Percentiles rank a stretch among this genome's conserved stretches.
Evolutionary conservation across 257 asterid species (phyloP).

Genomic region (Vinca minor): DNA sequence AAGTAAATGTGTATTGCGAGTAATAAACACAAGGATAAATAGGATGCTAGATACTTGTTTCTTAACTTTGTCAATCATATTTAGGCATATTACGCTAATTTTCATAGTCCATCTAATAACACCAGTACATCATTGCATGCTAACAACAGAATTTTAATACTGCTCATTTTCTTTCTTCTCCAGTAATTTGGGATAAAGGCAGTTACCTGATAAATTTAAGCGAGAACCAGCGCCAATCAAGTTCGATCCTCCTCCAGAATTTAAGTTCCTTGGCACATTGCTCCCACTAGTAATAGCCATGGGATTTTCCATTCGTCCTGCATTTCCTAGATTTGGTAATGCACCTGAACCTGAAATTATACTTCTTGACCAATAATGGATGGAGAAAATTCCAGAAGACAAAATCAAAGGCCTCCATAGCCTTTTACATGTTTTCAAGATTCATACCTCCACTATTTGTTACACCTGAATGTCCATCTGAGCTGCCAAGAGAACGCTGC

Average conservation of each 20-base stretch:
- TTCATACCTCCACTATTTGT: conserved; percentile 65
- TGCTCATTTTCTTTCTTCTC: background rate
- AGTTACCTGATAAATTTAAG: conserved; percentile 51
- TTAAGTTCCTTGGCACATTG: conserved; percentile 50
- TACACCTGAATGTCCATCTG: conserved; percentile 69
- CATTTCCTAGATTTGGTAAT: conserved; percentile 59
- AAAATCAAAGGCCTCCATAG: background rate
- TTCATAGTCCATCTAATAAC: background rate
- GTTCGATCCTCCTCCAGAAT: conserved; percentile 55
- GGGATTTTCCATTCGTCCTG: conserved; percentile 57
- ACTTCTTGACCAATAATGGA: conserved; percentile 23
- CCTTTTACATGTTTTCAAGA: conserved; percentile 9
- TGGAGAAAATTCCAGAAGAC: background rate
- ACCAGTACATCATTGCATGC: background rate
- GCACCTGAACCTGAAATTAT: conserved; percentile 51
- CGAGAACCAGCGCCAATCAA: conserved; percentile 72
- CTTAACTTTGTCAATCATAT: background rate
- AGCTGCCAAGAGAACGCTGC: conserved; percentile 71
- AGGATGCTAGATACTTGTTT: background rate
- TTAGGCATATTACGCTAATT: background rate
- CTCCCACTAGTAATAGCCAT: conserved; percentile 58
- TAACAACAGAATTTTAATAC: background rate
- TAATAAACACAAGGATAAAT: background rate
- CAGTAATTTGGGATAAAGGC: background rate
- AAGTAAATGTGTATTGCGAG: too few species aligned